Conservation (phyloP, 2,329 filamentous ascomycete species). For the Talaromyces marneffei region DNA sequence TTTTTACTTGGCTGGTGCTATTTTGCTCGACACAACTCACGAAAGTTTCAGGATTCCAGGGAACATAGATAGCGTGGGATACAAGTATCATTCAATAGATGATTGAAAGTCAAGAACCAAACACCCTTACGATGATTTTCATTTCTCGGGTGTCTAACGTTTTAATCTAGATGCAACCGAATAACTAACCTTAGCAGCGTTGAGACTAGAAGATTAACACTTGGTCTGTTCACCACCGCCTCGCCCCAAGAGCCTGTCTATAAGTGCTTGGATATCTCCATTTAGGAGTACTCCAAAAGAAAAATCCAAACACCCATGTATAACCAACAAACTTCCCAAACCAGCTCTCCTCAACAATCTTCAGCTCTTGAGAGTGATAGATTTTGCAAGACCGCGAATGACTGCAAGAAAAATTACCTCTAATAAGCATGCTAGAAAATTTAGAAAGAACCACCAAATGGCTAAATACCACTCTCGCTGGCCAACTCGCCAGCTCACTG, state of each 20-base stretch:
- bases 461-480: background rate
- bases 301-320: background rate
- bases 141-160: too few species aligned
- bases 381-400: background rate
- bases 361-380: background rate
- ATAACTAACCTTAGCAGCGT: too few species aligned
- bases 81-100: background rate
- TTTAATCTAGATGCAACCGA: background rate
- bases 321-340: constrained; percentile 3
- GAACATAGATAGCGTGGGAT: background rate
- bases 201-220: too few species aligned
- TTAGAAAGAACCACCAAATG: constrained; percentile 4
- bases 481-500: background rate
- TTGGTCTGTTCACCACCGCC: background rate
- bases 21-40: background rate
- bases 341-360: constrained; percentile 1
- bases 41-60: background rate
- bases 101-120: background rate
- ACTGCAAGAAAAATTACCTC: background rate
- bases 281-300: constrained; percentile 2
- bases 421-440: background rate
- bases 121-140: background rate
- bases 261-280: background rate
- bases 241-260: background rate
- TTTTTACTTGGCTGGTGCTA: background rate